Conservation (phyloP, 495 filamentous ascomycete species). For the Mytilinidion resinicola region DNA sequence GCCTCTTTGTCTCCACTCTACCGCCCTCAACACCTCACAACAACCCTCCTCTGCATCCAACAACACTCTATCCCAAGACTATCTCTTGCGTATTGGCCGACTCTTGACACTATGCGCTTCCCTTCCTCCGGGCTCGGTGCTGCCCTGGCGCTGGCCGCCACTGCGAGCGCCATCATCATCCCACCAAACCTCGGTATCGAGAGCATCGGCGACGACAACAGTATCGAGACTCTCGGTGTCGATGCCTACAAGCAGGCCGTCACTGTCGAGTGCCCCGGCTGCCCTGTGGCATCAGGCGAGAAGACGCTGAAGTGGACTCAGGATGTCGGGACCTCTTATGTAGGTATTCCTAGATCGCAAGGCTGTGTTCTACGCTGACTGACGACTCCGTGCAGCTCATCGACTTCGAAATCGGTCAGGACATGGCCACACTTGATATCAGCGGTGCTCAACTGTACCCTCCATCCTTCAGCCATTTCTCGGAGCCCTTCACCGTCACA, state of each 20-base stretch:
- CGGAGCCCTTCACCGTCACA: conserved; percentile 21
- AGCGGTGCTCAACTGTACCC: conserved; percentile 26
- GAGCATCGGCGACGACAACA: conserved; percentile 22
- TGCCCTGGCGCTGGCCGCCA: conserved; percentile 26
- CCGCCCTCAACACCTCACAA: too few species aligned
- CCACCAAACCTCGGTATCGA: conserved; percentile 15
- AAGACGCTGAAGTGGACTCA: conserved; percentile 9
- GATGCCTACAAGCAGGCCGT: conserved; percentile 26
- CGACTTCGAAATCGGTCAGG: conserved; percentile 22
- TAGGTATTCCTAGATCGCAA: conserved; percentile 1
- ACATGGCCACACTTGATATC: conserved; percentile 22
- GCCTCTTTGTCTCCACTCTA: too few species aligned
- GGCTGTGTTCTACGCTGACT: neutral
- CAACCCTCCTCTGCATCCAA: too few species aligned
- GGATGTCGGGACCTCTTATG: conserved; percentile 18
- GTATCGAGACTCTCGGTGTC: conserved; percentile 24
- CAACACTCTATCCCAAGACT: too few species aligned
- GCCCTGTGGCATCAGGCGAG: conserved; percentile 14
- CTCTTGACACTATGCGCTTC: conserved; percentile 5
- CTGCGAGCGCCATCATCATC: conserved; percentile 16
- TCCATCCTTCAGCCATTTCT: conserved; percentile 17
- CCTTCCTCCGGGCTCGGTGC: conserved; percentile 22
- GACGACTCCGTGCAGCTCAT: conserved; percentile 15
- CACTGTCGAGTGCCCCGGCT: conserved; percentile 19
- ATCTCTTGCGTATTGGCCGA: too few species aligned